Conservation (phyloP, 768 basidiomycete species). For the Lactarius pseudohatsudake region DNA sequence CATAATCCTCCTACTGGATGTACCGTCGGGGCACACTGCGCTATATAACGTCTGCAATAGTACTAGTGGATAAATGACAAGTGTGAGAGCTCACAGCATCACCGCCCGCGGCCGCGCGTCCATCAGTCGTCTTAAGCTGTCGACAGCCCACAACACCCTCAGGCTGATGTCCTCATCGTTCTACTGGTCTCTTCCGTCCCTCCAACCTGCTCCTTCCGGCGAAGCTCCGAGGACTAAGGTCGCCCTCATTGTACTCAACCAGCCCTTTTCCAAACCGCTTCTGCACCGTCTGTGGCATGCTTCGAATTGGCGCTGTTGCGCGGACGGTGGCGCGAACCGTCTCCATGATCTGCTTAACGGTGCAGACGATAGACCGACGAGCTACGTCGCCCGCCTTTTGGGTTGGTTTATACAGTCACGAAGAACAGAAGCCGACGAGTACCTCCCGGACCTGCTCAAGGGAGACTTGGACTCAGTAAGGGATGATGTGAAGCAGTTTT, state of each 20-base stretch:
- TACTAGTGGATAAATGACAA: no score
- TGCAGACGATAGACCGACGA: neutral
- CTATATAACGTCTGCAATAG: neutral
- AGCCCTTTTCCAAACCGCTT: constrained; percentile 69
- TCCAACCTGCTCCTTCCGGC: constrained; percentile 6
- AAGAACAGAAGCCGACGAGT: constrained; percentile 43
- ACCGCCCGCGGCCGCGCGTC: neutral
- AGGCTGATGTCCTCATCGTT: constrained; percentile 13
- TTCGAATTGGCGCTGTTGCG: constrained; percentile 43
- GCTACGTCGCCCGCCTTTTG: constrained; percentile 1
- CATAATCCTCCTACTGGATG: neutral
- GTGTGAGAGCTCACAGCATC: neutral
- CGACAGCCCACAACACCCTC: neutral
- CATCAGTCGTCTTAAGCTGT: neutral
- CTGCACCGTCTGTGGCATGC: constrained; percentile 54
- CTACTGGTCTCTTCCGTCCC: constrained; percentile 24
- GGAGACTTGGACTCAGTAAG: constrained; percentile 93
- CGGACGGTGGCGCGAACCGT: constrained; percentile 61
- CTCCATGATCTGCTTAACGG: constrained; percentile 53
- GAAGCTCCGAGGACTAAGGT: constrained; percentile 12
- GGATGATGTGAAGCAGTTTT: constrained; percentile 69
- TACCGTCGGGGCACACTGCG: neutral
- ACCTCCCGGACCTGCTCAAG: constrained; percentile 82
- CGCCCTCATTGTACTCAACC: constrained; percentile 87
- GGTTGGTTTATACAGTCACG: constrained; percentile 2